phyloP scores from a whole-genome alignment of 2,329 filamentous ascomycete species.

The Knufia petricola region DNA sequence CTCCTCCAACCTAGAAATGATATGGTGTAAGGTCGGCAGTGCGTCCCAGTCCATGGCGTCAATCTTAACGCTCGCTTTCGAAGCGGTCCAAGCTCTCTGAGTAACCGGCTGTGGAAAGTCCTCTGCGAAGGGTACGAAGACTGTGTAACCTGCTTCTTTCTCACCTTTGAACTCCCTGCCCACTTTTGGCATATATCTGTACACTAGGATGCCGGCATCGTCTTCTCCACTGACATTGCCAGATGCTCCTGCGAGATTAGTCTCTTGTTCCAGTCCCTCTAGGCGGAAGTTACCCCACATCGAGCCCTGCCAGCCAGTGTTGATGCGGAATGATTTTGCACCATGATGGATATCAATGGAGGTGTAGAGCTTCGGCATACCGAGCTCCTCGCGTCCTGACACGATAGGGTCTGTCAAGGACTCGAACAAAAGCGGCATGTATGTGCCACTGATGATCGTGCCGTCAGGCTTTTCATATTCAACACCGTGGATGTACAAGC shows the following conservation, averaged over 20 bases:
- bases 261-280: constrained; percentile 26
- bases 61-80: constrained; percentile 41
- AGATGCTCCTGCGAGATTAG: background rate
- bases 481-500: constrained; percentile 54
- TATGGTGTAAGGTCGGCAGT: constrained; percentile 52
- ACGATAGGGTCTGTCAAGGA: constrained; percentile 50
- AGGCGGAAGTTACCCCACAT: constrained; percentile 32
- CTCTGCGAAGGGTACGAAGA: constrained; percentile 28
- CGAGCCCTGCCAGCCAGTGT: constrained; percentile 36
- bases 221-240: constrained; percentile 22
- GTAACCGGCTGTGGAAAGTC: background rate
- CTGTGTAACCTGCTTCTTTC: constrained; percentile 47
- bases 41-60: constrained; percentile 43
- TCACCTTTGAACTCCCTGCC: constrained; percentile 39
- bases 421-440: constrained; percentile 51
- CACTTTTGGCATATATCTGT: constrained; percentile 50
- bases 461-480: constrained; percentile 45
- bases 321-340: constrained; percentile 30
- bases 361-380: constrained; percentile 52
- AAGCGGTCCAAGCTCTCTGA: no score
- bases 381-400: constrained; percentile 51
- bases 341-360: constrained; percentile 38
- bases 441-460: constrained; percentile 41
- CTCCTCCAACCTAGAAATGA: constrained; percentile 43
- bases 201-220: constrained; percentile 43